Evolutionary conservation across 1,139 yeast genomes (phyloP).

Genomic region (Yamadazyma blattariae): DNA sequence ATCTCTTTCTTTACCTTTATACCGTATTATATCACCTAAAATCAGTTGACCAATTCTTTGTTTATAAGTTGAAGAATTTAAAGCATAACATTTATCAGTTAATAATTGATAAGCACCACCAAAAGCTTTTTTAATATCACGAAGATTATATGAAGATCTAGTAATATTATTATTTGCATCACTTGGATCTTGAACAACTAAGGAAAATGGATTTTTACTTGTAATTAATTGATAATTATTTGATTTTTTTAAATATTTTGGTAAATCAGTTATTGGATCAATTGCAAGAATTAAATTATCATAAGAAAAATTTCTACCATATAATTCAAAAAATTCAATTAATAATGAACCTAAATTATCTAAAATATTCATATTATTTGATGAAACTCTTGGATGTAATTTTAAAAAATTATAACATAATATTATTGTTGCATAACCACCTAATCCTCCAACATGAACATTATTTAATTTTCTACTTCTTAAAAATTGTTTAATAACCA

Average conservation of each 20-base stretch:
- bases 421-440: constrained; percentile 92
- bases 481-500: constrained; percentile 83
- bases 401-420: constrained; percentile 78
- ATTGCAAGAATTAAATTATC: constrained; percentile 71
- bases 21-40: constrained; percentile 76
- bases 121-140: constrained; percentile 83
- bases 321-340: constrained; percentile 93
- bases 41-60: constrained; percentile 72
- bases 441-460: constrained; percentile 95
- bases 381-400: constrained; percentile 75
- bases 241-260: constrained; percentile 57
- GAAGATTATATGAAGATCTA: constrained; percentile 77
- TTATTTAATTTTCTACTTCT: constrained; percentile 77
- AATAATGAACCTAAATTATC: constrained; percentile 84
- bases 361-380: constrained; percentile 62
- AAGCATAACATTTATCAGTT: constrained; percentile 64
- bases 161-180: constrained; percentile 81
- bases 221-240: constrained; percentile 54
- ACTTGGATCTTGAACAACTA: constrained; percentile 89
- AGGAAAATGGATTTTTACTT: constrained; percentile 55
- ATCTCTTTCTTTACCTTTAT: constrained; percentile 73
- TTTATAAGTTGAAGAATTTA: constrained; percentile 60
- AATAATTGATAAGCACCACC: constrained; percentile 87
- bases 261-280: constrained; percentile 44
- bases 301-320: constrained; percentile 88